A percentile compares a stretch with the other conserved stretches of the same genome.
phyloP scores from a whole-genome alignment of 2,329 filamentous ascomycete species.

The Biscogniauxia mediterranea region DNA sequence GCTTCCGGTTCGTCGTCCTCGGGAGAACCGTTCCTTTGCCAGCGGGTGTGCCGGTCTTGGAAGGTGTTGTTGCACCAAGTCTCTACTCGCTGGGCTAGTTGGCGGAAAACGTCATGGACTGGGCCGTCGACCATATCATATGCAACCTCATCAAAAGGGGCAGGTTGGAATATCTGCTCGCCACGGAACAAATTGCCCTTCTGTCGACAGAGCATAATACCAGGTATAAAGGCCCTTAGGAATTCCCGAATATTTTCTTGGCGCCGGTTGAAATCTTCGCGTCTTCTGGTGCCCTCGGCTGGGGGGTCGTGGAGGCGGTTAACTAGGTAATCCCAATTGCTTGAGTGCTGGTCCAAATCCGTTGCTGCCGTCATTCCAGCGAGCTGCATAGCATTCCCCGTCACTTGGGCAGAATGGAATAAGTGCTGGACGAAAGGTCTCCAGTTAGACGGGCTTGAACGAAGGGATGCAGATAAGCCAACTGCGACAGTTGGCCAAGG shows the following conservation, averaged over 20 bases:
- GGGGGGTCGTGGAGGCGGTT: not conserved
- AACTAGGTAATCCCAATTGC: not conserved
- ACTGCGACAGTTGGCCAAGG: constrained; percentile 1
- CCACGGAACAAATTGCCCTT: constrained; percentile 1
- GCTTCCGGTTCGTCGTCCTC: not conserved
- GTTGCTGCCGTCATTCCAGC: not conserved
- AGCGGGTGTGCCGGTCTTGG: not conserved
- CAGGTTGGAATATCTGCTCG: not conserved
- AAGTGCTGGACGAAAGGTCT: constrained; percentile 6
- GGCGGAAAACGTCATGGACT: not conserved
- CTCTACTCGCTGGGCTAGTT: not conserved
- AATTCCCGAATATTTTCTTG: not conserved
- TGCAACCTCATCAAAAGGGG: not conserved
- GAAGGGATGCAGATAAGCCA: constrained; percentile 10
- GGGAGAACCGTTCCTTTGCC: not conserved
- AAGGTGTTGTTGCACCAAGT: not conserved
- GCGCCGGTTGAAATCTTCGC: not conserved
- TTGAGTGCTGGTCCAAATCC: not conserved
- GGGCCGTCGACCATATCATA: not conserved
- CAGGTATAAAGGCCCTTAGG: not conserved
- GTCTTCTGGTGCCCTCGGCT: not conserved
- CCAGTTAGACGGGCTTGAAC: constrained; percentile 2
- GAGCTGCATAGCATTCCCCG: not conserved
- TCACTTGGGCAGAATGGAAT: not conserved
- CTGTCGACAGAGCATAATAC: constrained; percentile 3